Conservation (phyloP, 805 yeast genomes). For the Cyberlindnera americana region DNA sequence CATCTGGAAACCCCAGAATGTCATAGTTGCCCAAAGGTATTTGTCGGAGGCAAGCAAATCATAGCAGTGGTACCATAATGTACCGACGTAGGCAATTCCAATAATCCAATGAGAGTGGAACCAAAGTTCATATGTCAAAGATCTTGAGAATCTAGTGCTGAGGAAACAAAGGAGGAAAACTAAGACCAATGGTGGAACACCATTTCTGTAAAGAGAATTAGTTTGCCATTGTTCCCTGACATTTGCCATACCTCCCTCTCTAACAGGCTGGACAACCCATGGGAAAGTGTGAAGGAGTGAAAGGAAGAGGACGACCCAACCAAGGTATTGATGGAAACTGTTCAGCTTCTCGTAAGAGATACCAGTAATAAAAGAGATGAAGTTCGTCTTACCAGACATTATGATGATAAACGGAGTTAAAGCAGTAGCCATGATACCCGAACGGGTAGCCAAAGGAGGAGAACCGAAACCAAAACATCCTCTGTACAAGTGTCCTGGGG, state of each 20-base stretch:
- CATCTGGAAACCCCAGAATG: constrained; percentile 48
- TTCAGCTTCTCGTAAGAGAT: constrained; percentile 54
- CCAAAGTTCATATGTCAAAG: constrained; percentile 43
- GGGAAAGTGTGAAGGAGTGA: constrained; percentile 50
- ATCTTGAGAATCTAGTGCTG: constrained; percentile 40
- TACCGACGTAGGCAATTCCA: constrained; percentile 45
- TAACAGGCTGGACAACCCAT: constrained; percentile 39
- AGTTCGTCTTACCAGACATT: constrained; percentile 50
- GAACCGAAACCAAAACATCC: constrained; percentile 53
- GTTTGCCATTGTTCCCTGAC: constrained; percentile 24
- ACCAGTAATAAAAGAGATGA: constrained; percentile 47
- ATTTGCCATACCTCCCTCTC: constrained; percentile 47
- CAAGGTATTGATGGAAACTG: constrained; percentile 40
- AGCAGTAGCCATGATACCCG: constrained; percentile 49
- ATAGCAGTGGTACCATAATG: constrained; percentile 43
- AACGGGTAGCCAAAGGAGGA: constrained; percentile 53
- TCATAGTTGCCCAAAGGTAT: constrained; percentile 49
- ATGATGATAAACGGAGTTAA: constrained; percentile 48
- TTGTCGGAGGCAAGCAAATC: constrained; percentile 34
- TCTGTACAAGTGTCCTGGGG: constrained; percentile 50
- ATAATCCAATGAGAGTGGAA: constrained; percentile 51
- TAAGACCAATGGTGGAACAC: constrained; percentile 47
- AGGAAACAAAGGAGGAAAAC: constrained; percentile 41
- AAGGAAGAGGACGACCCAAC: constrained; percentile 41
- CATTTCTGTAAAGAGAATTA: constrained; percentile 32